These are phyloP conservation scores for Ceratobasidium papillatum DNA, from an alignment of 1,284 basidiomycete genomes.

Conservation along the genomic window DNA sequence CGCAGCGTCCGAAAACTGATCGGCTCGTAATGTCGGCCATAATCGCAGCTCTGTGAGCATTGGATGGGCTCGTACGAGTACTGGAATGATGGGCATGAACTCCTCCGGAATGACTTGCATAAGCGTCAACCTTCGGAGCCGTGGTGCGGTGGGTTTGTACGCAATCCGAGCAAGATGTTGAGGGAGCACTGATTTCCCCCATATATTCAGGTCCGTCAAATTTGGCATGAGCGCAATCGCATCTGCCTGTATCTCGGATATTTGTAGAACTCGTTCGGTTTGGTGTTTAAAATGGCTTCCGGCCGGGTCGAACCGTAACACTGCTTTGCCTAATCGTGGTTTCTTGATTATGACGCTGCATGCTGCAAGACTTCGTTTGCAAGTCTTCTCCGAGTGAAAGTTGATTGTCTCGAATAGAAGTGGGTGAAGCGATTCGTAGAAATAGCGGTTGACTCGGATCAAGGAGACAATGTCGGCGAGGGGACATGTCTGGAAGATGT, in stretches of 20 bases:
- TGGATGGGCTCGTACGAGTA: slow-evolving; percentile 33
- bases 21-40: slow-evolving; percentile 35
- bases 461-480: slow-evolving; percentile 17
- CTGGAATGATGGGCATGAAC: slow-evolving; percentile 21
- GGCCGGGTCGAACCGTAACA: slow-evolving; percentile 34
- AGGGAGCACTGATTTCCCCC: slow-evolving; percentile 29
- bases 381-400: slow-evolving; percentile 34
- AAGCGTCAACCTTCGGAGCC: slow-evolving; percentile 18
- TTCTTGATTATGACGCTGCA: slow-evolving; percentile 21
- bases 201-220: slow-evolving; percentile 29
- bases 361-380: slow-evolving; percentile 27
- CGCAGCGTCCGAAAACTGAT: slow-evolving; percentile 27
- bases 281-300: slow-evolving; percentile 15
- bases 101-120: slow-evolving; percentile 39
- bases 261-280: background rate
- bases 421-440: slow-evolving; percentile 26
- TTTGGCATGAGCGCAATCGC: slow-evolving; percentile 32
- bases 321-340: slow-evolving; percentile 21
- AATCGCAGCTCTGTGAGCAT: slow-evolving; percentile 21
- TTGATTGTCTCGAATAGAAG: slow-evolving; percentile 40
- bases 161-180: slow-evolving; percentile 15
- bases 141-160: slow-evolving; percentile 2
- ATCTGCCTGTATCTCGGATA: slow-evolving; percentile 17
- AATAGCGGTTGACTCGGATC: slow-evolving; percentile 34
- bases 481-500: slow-evolving; percentile 19